Conservation (phyloP, 2,329 filamentous ascomycete genomes). For the Arthrinium phaeospermum region DNA sequence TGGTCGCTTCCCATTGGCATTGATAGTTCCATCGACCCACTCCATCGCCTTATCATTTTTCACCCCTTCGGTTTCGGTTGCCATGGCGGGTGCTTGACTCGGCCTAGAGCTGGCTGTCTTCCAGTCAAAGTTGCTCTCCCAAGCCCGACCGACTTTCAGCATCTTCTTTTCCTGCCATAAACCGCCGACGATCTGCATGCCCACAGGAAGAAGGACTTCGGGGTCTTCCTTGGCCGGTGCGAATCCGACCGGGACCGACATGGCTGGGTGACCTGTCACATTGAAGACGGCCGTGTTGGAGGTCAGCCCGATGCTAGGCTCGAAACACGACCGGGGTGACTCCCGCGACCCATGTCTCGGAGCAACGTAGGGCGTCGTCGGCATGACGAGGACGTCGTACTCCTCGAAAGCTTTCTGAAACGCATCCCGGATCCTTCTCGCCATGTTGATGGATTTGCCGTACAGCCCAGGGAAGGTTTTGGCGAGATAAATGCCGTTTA, state of each 20-base stretch:
- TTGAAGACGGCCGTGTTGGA: constrained; percentile 64
- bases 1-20: background rate
- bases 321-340: constrained; percentile 51
- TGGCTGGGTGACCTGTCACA: constrained; percentile 60
- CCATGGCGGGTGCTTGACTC: background rate
- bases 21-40: background rate
- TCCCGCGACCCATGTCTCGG: constrained; percentile 36
- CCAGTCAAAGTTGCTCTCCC: constrained; percentile 54
- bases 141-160: constrained; percentile 50
- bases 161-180: constrained; percentile 56
- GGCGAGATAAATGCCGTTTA: constrained; percentile 55
- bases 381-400: constrained; percentile 54
- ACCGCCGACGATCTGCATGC: constrained; percentile 61
- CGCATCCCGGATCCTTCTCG: constrained; percentile 50
- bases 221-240: constrained; percentile 46
- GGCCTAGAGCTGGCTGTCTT: constrained; percentile 27
- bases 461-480: constrained; percentile 52
- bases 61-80: background rate
- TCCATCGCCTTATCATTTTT: background rate
- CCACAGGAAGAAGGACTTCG: constrained; percentile 51
- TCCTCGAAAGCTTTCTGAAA: constrained; percentile 48
- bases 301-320: constrained; percentile 58
- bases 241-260: constrained; percentile 57
- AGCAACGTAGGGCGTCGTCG: constrained; percentile 43
- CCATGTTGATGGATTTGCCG: constrained; percentile 55